These are phyloP conservation scores for Diaporthe eres DNA, from an alignment of 2,329 filamentous ascomycete species.

Conservation along the genomic window DNA sequence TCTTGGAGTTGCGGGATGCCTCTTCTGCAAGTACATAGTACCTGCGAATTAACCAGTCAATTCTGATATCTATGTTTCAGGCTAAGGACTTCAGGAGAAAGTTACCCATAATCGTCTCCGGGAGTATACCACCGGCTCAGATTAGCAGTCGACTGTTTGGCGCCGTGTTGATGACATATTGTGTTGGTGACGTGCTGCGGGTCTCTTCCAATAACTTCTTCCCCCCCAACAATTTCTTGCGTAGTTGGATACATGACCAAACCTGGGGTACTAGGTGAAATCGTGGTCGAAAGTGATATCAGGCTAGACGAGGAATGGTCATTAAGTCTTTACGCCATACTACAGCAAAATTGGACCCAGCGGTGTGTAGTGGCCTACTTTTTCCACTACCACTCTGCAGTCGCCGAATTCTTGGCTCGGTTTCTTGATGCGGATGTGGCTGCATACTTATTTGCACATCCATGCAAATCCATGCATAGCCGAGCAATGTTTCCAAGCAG, in stretches of 20 bases:
- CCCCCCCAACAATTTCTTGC: not conserved
- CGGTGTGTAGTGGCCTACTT: no score
- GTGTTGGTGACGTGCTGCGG: not conserved
- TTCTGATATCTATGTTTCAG: not conserved
- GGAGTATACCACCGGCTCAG: not conserved
- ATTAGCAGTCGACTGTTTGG: not conserved
- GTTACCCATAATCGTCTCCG: not conserved
- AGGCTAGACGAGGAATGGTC: no score
- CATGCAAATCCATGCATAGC: no score
- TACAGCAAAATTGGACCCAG: no score
- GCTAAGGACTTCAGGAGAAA: not conserved
- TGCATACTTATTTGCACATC: no score
- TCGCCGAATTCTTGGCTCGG: no score
- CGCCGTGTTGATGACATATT: not conserved
- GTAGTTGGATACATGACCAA: not conserved
- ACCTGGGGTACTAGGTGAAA: not conserved
- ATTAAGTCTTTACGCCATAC: no score
- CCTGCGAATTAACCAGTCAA: not conserved
- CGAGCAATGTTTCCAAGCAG: no score
- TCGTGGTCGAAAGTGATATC: no score
- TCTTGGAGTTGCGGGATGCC: not conserved
- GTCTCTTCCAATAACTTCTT: no score
- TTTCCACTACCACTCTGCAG: no score
- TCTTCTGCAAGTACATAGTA: not conserved
- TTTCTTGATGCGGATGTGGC: no score